Base-by-base conservation (phyloP, 2,329 filamentous ascomycete genomes). In the Decorospora gaudefroyi region DNA sequence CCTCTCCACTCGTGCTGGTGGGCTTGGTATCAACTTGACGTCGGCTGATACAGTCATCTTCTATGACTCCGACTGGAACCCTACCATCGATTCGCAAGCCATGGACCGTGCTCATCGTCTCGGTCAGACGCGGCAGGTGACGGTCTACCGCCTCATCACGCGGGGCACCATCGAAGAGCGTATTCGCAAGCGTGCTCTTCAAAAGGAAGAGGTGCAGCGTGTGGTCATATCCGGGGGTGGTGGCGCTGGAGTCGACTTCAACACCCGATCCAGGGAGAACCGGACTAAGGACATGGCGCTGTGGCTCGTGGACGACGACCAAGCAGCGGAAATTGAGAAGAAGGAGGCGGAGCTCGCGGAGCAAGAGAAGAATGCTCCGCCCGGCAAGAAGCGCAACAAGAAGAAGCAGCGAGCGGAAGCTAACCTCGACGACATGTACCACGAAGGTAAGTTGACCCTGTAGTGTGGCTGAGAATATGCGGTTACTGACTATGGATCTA, bases 1-100 rank as follows among this genome's bases (percentile, higher is more conserved):
- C 23, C 78, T 99, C 27, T 96, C 90, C 13, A 99, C 93, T 0
- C 90, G 93, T 72, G 93, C 93, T 25, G 93, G 93, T 82, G 93
- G 93, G 78, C 81, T 99, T 13, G 93, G 93, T 75, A 99, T 99
- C 78, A 99, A 99, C 67, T 77, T 99, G 57, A 97, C 93, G 4
- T 87, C 88, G 38, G 93, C 93, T 13, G 93, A 99, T 69, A 99
- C 93, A 0, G 93, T 99, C 73, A 97, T 99, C 72, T 99, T 99
- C 76, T 99, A 99, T 79, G 93, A 99, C 69, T 95, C 90, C 8
- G 93, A 99, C 71, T 99, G 93, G 93, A 99, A 99, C 70, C 93
- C 93, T 0, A 97, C 93, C 3, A 97, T 97, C 64, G 93, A 99
- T 70, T 95, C 89, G 39, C 93, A 99, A 71, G 93, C 93, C 72